A percentile compares a stretch with the other conserved stretches of the same genome.
These are phyloP conservation scores for Phytophthora syringae DNA, from an alignment of 352 stramenopile species.

Conservation along the genomic window DNA sequence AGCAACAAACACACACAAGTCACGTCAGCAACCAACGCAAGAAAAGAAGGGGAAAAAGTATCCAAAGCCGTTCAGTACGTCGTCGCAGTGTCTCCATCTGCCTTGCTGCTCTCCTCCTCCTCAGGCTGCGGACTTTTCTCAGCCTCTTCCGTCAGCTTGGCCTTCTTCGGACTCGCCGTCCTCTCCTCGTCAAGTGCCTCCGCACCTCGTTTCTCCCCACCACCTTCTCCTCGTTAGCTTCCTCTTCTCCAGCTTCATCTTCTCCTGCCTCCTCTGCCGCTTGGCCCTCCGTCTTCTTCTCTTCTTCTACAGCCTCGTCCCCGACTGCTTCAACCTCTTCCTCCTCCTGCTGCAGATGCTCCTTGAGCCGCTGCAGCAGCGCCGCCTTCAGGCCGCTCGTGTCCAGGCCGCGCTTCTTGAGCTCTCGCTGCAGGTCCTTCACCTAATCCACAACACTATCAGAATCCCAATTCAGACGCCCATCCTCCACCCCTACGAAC, in stretches of 20 bases:
- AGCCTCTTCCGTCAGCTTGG: slow-evolving; percentile 10
- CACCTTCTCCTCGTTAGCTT: background rate
- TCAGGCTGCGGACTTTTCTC: slow-evolving; percentile 18
- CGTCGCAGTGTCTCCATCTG: slow-evolving; percentile 5
- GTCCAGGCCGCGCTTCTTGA: slow-evolving; percentile 50
- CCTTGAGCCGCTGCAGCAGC: slow-evolving; percentile 45
- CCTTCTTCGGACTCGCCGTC: slow-evolving; percentile 17
- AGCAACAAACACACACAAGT: background rate
- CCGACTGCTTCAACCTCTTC: too few relatives aligned
- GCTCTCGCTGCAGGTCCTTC: slow-evolving; percentile 58
- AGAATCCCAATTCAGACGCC: too few relatives aligned
- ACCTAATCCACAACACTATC: slow-evolving; percentile 43
- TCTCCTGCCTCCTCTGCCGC: background rate
- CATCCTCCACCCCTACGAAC: too few relatives aligned
- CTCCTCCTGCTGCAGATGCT: slow-evolving; percentile 37
- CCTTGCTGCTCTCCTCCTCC: slow-evolving; percentile 22
- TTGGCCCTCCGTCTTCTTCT: slow-evolving; percentile 2
- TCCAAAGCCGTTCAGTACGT: too few relatives aligned
- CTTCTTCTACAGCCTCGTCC: too few relatives aligned
- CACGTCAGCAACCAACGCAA: too few relatives aligned
- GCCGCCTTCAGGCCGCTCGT: slow-evolving; percentile 48
- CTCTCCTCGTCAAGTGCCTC: slow-evolving; percentile 12
- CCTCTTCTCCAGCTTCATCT: slow-evolving; percentile 2
- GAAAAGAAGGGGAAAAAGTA: too few relatives aligned
- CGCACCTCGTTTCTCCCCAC: slow-evolving; percentile 15